phyloP scores from a whole-genome alignment of 2,329 filamentous ascomycete genomes.

The Verticillium nonalfalfae region DNA sequence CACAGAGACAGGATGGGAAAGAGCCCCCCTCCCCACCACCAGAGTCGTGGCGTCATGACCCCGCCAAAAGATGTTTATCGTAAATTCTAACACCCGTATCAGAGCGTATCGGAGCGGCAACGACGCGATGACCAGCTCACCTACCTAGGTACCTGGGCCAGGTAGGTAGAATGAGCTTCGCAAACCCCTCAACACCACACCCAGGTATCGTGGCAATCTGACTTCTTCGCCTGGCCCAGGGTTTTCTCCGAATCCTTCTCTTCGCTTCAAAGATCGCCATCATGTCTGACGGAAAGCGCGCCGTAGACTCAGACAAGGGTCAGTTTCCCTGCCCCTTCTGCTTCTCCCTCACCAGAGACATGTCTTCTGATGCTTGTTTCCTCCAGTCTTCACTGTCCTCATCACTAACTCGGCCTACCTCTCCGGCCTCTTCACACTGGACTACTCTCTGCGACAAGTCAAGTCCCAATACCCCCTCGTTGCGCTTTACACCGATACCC shows the following conservation, averaged over 20 bases:
- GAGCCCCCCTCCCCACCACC: too few relatives aligned
- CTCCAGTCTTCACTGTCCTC: slow-evolving; percentile 76
- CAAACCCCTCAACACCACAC: neutral
- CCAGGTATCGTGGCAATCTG: neutral
- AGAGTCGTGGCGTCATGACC: neutral
- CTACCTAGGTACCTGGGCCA: neutral
- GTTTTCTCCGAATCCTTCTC: neutral
- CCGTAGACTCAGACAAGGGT: slow-evolving; percentile 34
- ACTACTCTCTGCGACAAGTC: slow-evolving; percentile 64
- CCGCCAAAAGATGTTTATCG: neutral
- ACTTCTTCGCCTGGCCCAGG: neutral
- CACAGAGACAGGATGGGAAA: neutral
- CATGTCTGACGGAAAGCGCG: slow-evolving; percentile 18
- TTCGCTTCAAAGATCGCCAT: neutral
- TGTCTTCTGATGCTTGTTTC: neutral
- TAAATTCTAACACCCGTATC: neutral
- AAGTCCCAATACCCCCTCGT: slow-evolving; percentile 70
- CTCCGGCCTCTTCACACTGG: slow-evolving; percentile 73
- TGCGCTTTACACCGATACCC: slow-evolving; percentile 74
- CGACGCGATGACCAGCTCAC: neutral
- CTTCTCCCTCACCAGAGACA: neutral
- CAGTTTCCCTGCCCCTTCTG: neutral
- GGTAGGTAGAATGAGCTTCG: neutral
- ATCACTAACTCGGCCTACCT: slow-evolving; percentile 83
- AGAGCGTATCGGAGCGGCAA: neutral